Conservation (phyloP, 2,329 filamentous ascomycete genomes). For the Magnaporthales sp. region DNA sequence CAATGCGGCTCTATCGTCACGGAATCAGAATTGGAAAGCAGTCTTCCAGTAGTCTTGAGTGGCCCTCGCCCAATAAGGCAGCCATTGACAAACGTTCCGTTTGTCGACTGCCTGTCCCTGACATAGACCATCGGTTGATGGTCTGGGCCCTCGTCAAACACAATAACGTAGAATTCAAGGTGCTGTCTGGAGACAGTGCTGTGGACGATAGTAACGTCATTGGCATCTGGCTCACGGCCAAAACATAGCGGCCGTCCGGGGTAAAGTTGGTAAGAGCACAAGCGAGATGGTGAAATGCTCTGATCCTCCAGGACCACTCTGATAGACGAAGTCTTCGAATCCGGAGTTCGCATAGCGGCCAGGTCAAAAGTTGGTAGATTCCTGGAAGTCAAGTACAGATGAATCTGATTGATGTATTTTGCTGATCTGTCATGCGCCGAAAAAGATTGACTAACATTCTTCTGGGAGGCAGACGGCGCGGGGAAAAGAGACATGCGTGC, state of each 20-base stretch:
- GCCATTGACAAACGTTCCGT: constrained; percentile 45
- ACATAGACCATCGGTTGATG: constrained; percentile 35
- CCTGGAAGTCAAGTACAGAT: neutral
- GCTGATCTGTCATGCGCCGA: neutral
- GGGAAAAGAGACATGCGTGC: neutral
- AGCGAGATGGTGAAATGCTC: neutral
- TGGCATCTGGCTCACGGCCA: neutral
- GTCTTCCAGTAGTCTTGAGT: constrained; percentile 29
- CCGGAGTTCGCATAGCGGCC: neutral
- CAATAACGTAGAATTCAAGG: neutral
- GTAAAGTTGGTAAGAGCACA: neutral
- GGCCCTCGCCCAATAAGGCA: constrained; percentile 30
- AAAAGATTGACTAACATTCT: neutral
- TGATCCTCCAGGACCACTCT: neutral
- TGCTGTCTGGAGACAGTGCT: neutral
- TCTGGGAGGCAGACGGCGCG: neutral
- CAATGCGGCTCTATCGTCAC: constrained; percentile 30
- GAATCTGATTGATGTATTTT: neutral
- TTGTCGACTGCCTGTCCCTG: constrained; percentile 43
- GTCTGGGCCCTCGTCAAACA: constrained; percentile 3
- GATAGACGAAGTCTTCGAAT: neutral
- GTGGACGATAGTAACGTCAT: neutral
- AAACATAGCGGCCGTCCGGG: neutral
- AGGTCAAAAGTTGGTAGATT: neutral
- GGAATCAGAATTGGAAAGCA: constrained; percentile 41